A percentile compares a stretch with the other conserved stretches of the same genome.
Evolutionary conservation across 257 asterid genomes (phyloP).

Genomic region (Leonotis leonurus): DNA sequence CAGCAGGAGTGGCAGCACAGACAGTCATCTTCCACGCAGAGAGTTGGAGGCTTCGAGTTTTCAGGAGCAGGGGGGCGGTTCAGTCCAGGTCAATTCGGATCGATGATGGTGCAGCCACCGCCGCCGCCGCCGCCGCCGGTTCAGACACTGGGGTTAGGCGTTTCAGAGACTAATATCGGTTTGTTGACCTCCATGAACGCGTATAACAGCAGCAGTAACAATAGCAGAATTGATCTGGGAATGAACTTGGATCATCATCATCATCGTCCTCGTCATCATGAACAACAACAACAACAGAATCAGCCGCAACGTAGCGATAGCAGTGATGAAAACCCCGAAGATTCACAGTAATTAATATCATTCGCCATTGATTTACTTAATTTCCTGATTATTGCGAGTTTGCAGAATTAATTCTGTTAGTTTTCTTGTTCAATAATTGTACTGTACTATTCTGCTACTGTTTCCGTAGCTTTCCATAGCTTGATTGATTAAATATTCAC

Average conservation of each 20-base stretch:
- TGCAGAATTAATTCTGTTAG: not conserved
- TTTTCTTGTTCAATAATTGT: slow-evolving; percentile 17
- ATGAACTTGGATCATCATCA: slow-evolving; percentile 59
- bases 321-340: slow-evolving; percentile 54
- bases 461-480: not conserved
- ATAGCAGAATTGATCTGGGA: slow-evolving; percentile 50
- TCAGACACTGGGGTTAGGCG: slow-evolving; percentile 50
- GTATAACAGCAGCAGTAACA: slow-evolving; percentile 21
- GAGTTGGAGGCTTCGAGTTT: slow-evolving; percentile 49
- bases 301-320: slow-evolving; percentile 52
- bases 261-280: slow-evolving; percentile 17
- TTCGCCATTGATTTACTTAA: not conserved
- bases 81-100: slow-evolving; percentile 49
- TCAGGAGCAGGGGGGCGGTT: slow-evolving; percentile 44
- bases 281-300: slow-evolving; percentile 17
- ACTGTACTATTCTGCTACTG: slow-evolving; percentile 3
- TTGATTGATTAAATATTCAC: not conserved
- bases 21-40: slow-evolving; percentile 38
- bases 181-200: slow-evolving; percentile 52
- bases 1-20: slow-evolving; percentile 59
- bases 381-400: not conserved
- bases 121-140: slow-evolving; percentile 31
- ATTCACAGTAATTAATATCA: slow-evolving; percentile 31
- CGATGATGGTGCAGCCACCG: slow-evolving; percentile 47
- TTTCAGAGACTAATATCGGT: slow-evolving; percentile 55